A percentile compares a stretch with the other conserved stretches of the same genome.
Evolutionary conservation across 1,284 basidiomycete genomes (phyloP).

Genomic region (Malassezia furfur): DNA sequence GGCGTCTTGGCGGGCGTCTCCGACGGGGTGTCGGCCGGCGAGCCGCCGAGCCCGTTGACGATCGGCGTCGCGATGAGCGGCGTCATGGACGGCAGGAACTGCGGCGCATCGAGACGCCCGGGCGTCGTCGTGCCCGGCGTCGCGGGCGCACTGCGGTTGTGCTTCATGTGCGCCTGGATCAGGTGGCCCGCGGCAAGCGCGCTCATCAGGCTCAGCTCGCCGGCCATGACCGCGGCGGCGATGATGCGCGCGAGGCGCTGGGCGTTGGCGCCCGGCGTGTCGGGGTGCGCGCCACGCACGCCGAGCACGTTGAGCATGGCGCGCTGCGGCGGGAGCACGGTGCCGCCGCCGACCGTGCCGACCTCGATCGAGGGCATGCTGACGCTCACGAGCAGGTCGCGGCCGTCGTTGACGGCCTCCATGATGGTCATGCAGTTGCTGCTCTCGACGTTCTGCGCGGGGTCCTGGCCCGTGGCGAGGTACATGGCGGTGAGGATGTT

Average conservation of each 20-base stretch:
- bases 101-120: neutral
- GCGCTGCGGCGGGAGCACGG: slow-evolving; percentile 49
- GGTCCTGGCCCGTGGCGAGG: slow-evolving; percentile 94
- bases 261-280: slow-evolving; percentile 44
- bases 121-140: slow-evolving; percentile 44
- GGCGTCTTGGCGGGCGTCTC: neutral
- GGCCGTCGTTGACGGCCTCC: slow-evolving; percentile 82
- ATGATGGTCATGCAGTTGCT: slow-evolving; percentile 97
- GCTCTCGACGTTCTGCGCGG: slow-evolving; percentile 96
- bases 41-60: neutral
- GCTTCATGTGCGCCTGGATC: slow-evolving; percentile 47
- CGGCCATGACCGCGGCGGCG: slow-evolving; percentile 46
- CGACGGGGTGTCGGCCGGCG: neutral
- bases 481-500: slow-evolving; percentile 92
- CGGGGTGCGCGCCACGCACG: slow-evolving; percentile 36
- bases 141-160: slow-evolving; percentile 42
- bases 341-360: slow-evolving; percentile 86
- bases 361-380: slow-evolving; percentile 49
- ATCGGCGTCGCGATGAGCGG: slow-evolving; percentile 17
- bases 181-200: slow-evolving; percentile 44
- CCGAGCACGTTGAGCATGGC: slow-evolving; percentile 46
- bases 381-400: slow-evolving; percentile 63
- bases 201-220: slow-evolving; percentile 44
- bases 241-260: slow-evolving; percentile 46
- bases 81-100: slow-evolving; percentile 17